Evolutionary conservation across 805 yeast species (phyloP), one percentile per base, ranked within the genome.

Genomic region (Yarrowia sp.): DNA sequence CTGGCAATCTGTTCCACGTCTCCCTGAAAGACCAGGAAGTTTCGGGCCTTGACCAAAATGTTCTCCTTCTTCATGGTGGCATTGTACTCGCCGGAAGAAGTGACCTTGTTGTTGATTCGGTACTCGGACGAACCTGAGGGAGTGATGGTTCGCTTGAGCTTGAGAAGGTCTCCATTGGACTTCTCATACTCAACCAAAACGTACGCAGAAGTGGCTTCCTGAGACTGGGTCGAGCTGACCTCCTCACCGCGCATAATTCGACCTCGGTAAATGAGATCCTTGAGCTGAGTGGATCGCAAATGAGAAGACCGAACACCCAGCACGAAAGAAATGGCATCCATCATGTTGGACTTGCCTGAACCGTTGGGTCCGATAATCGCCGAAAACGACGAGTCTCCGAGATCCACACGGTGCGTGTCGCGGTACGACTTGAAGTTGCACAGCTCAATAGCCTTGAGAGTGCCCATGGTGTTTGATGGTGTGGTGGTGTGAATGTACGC

Each of bases 331-430:
- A 95, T 88, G 36, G 99, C 98, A 74, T 95, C 99, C 89, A 95
- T 92, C 85, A 95, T 89, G 73, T 95, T 95, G 44, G 97, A 89
- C 77, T 95, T 95, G 8, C 99, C 99, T 0, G 98, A 89, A 35
- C 99, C 99, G 80, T 95, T 95, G n/a, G 98, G 98, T 1, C 99
- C 99, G 66, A 95, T 89, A 67, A 95, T 90, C 49, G 96, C 87
- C 0, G 97, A 90, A 78, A 95, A 95, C 0, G 92, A 83, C 12
- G 86, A 81, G 32, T 68, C 70, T 0, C 97, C 97, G 75, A 95
- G 89, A 2, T 95, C 96, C 22, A 93, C 83, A 5, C 81, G 80
- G 17, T 90, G 82, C 0, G 83, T 81, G 0, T 96, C 98, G 64
- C 83, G 80, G 73, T 95, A 95, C 0, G 98, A 92, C 78, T 95